Evolutionary conservation across 177 flowering plant species (phyloP).

Genomic region (Tripterygium wilfordii): DNA sequence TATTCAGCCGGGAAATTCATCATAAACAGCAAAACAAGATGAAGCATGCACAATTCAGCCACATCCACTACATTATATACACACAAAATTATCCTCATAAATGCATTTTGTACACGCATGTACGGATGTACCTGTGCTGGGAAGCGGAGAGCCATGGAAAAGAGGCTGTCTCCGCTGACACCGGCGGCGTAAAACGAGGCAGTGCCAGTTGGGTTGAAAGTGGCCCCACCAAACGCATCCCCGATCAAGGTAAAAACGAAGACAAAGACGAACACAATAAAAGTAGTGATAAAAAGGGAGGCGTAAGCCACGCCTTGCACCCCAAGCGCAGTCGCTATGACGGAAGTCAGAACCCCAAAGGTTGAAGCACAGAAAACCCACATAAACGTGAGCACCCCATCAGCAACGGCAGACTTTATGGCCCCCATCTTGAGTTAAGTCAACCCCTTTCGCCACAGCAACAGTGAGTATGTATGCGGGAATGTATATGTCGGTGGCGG

Average conservation of each 20-base stretch:
- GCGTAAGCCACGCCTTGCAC: slow-evolving; percentile 28
- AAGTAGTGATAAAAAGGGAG: slow-evolving; percentile 30
- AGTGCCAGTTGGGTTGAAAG: slow-evolving; percentile 77
- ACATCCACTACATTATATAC: background rate
- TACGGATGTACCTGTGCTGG: slow-evolving; percentile 72
- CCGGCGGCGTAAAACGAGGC: slow-evolving; percentile 89
- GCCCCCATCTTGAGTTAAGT: slow-evolving; percentile 44
- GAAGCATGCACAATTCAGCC: background rate
- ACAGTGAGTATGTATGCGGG: too few species aligned
- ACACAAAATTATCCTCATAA: background rate
- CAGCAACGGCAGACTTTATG: slow-evolving; percentile 55
- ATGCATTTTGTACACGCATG: background rate
- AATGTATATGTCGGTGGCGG: too few species aligned
- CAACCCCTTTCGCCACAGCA: too few species aligned
- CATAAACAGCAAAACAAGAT: background rate
- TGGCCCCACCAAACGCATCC: slow-evolving; percentile 70
- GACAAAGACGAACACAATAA: slow-evolving; percentile 41
- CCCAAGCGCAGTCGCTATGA: slow-evolving; percentile 39
- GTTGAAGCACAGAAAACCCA: slow-evolving; percentile 74
- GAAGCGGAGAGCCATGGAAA: slow-evolving; percentile 76
- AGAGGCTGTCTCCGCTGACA: slow-evolving; percentile 40
- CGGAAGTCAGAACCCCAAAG: slow-evolving; percentile 41
- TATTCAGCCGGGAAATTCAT: too few species aligned
- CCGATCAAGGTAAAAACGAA: slow-evolving; percentile 58
- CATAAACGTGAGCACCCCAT: slow-evolving; percentile 59